Evolutionary conservation across 306 rosid species (phyloP), one percentile per base, ranked within the genome.

Genomic region (Prunus salicina): DNA sequence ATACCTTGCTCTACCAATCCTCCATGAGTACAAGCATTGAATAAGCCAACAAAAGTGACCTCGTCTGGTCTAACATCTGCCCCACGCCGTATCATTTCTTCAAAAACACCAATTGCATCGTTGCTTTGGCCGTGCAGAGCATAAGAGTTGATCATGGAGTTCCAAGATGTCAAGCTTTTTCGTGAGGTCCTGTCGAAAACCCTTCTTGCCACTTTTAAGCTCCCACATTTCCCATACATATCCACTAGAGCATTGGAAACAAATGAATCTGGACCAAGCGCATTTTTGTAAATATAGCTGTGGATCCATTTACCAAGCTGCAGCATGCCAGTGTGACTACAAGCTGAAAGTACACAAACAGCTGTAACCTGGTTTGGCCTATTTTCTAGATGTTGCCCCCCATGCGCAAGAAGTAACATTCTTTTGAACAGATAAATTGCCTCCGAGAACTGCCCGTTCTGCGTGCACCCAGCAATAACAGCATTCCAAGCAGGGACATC

Each of bases 151-250:
- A 91, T 91, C 93, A 91, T 86, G 6, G 96, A 93, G 80, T 93
- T 93, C 98, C 93, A 91, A 0, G 88, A 80, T 47, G 86, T 93
- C 82, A 85, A 70, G 74, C 90, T 80, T 67, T 85, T 93, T n/a
- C 30, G 74, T 0, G 49, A 30, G 61, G 84, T 87, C 82, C 81
- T 81, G 65, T 91, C 87, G 46, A 93, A 93, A 74, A 89, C 83
- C 81, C 74, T 80, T 55, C 81, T 79, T 8, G 98, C 96, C 18
- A 73, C 69, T 69, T 76, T 83, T 30, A 93, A 84, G 74, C 38
- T 75, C 18, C 98, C 98, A 51, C 96, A 93, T 73, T 93, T 93
- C 66, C 93, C 98, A 68, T 93, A 93, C 98, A 88, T 91, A 78
- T 93, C 98, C 22, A 91, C 82, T 11, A 93, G 86, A 19, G 94